Percentiles rank a stretch among this genome's conserved stretches.
phyloP scores from a whole-genome alignment of 73 alveolate genomes.

The Stentor roeselii region DNA sequence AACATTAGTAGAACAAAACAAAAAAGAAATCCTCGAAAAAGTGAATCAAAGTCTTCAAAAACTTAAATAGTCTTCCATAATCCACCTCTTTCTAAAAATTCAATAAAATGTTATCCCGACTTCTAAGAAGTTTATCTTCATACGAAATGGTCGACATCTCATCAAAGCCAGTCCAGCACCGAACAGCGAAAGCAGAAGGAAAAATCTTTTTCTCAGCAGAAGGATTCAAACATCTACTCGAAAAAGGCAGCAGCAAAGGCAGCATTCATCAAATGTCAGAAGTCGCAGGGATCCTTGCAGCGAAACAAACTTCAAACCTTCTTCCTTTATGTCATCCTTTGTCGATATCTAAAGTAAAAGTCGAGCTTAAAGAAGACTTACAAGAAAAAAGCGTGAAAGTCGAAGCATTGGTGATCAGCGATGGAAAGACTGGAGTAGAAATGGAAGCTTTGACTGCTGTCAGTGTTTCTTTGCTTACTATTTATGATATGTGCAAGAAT shows the following conservation, averaged over 20 bases:
- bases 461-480: neutral
- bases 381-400: neutral
- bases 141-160: slow-evolving; percentile 4
- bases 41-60: too few relatives aligned
- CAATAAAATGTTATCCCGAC: neutral
- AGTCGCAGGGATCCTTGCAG: slow-evolving; percentile 10
- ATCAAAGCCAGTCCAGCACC: neutral
- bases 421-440: slow-evolving; percentile 24
- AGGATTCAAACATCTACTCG: neutral
- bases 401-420: neutral
- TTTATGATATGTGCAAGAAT: slow-evolving; percentile 17
- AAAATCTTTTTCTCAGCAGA: neutral
- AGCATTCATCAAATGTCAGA: neutral
- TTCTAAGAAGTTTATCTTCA: neutral
- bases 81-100: too few relatives aligned
- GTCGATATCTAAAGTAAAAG: neutral
- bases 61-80: too few relatives aligned
- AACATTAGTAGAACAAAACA: too few relatives aligned
- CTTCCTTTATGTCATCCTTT: slow-evolving; percentile 24
- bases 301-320: neutral
- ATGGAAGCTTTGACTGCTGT: slow-evolving; percentile 27
- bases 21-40: too few relatives aligned
- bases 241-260: slow-evolving; percentile 23
- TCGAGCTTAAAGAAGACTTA: neutral
- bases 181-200: slow-evolving; percentile 11